These are phyloP conservation scores for Aspergillus sp. DNA, from an alignment of 2,329 filamentous ascomycete species.

Conservation along the genomic window DNA sequence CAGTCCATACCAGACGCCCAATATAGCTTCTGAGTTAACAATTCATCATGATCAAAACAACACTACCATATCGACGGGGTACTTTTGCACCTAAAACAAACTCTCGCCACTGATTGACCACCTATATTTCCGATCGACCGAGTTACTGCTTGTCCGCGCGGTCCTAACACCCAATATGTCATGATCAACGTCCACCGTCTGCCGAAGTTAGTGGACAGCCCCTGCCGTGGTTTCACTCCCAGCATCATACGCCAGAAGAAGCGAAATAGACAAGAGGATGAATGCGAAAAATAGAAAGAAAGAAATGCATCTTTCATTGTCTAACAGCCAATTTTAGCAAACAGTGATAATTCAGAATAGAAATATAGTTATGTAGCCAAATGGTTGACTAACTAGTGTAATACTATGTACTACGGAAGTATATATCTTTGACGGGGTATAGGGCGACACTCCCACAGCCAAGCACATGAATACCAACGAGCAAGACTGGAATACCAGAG, in stretches of 20 bases:
- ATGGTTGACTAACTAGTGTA: no score
- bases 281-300: background rate
- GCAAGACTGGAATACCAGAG: background rate
- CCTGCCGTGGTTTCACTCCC: background rate
- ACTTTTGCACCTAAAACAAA: background rate
- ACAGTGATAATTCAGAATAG: no score
- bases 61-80: background rate
- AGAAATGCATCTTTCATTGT: no score
- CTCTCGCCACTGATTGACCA: conserved; percentile 1
- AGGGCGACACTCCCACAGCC: no score
- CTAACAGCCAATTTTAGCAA: no score
- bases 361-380: no score
- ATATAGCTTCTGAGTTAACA: background rate
- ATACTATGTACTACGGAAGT: no score
- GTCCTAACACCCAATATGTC: background rate
- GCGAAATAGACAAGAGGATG: background rate
- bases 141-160: background rate
- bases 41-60: background rate
- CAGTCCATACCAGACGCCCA: background rate
- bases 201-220: background rate
- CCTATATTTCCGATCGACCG: background rate
- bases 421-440: no score
- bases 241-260: background rate
- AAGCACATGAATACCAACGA: background rate
- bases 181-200: background rate